Evolutionary conservation across 495 filamentous ascomycete genomes (phyloP), one percentile per base, ranked within the genome.

Genomic region (Penicillium arizonense): DNA sequence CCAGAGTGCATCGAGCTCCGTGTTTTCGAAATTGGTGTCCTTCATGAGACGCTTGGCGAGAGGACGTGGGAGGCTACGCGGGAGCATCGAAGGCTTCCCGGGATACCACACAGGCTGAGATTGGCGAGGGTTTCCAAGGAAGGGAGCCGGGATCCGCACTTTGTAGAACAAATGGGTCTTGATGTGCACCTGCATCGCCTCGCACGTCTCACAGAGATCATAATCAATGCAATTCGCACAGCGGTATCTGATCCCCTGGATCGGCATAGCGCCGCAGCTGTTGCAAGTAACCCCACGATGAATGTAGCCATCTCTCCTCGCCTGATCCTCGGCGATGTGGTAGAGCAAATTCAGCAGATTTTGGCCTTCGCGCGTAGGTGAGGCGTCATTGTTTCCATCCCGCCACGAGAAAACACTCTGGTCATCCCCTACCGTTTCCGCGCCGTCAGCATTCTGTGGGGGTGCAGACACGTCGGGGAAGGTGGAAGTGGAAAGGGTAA

Each of bases 121-220:
- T 63, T 91, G 83, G 44, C 79, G 73, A 10, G 83, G 82, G 39
- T 82, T 84, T 3, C 84, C 81, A 32, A 88, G 70, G 54, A 83
- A 86, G 0, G 87, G 85, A 3, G 84, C 81, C 6, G 89, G 89
- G 34, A 91, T 86, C 12, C 82, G 81, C 49, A 92, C 86, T 69
- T 97, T 97, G 77, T 93, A 96, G 76, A 98, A 96, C 38, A 98
- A 75, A 72, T 98, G 94, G 0, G 91, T 96, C 70, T 93, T 96
- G 54, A 80, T 83, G 65, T 99, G 95, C 1, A 90, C 75, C 46
- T 88, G 84, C 65, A 89, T 83, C 4, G 88, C 84, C 70, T 97
- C 92, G 64, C 92, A 97, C 8, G 82, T 84, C 67, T 95, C 89
- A 70, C 89, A 96, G 14, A 93, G 82, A 65, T 97, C 92, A 53